Evolutionary conservation across 2,329 filamentous ascomycete genomes (phyloP).

Genomic region (Alternaria longipes): DNA sequence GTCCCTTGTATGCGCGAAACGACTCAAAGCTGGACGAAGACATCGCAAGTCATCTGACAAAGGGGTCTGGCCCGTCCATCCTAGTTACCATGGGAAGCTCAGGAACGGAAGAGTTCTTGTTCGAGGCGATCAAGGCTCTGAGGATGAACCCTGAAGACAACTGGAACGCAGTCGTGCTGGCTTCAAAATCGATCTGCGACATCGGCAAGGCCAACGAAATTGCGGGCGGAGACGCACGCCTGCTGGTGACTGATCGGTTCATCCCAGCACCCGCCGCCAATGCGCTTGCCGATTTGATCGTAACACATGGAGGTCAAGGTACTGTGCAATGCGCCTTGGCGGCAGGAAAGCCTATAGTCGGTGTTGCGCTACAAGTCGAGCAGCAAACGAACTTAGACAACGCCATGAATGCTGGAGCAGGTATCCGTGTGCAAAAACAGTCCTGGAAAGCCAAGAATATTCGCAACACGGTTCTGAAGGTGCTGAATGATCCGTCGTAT

Average conservation of each 20-base stretch:
- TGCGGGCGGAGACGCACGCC: constrained; percentile 35
- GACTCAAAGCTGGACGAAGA: constrained; percentile 37
- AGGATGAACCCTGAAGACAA: constrained; percentile 34
- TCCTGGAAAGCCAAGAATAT: constrained; percentile 43
- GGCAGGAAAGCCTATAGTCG: constrained; percentile 44
- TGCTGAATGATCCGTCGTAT: constrained; percentile 39
- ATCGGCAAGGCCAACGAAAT: constrained; percentile 35
- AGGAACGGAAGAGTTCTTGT: constrained; percentile 42
- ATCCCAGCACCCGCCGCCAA: constrained; percentile 42
- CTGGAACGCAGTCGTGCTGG: constrained; percentile 44
- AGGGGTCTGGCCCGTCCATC: constrained; percentile 34
- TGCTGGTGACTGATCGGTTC: constrained; percentile 44
- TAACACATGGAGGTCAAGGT: constrained; percentile 46
- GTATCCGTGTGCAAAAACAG: constrained; percentile 41
- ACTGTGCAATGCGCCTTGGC: constrained; percentile 46
- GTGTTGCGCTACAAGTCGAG: constrained; percentile 45
- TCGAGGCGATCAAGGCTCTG: constrained; percentile 44
- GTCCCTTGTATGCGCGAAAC: constrained; percentile 38
- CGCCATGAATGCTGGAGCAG: constrained; percentile 44
- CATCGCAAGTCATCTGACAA: constrained; percentile 37
- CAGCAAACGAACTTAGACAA: constrained; percentile 49
- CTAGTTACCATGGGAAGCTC: constrained; percentile 46
- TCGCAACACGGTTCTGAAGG: constrained; percentile 32
- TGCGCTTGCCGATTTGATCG: constrained; percentile 38
- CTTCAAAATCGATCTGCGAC: constrained; percentile 44